Conservation (phyloP, 495 filamentous ascomycete genomes). For the Podospora pseudoanserina region DNA sequence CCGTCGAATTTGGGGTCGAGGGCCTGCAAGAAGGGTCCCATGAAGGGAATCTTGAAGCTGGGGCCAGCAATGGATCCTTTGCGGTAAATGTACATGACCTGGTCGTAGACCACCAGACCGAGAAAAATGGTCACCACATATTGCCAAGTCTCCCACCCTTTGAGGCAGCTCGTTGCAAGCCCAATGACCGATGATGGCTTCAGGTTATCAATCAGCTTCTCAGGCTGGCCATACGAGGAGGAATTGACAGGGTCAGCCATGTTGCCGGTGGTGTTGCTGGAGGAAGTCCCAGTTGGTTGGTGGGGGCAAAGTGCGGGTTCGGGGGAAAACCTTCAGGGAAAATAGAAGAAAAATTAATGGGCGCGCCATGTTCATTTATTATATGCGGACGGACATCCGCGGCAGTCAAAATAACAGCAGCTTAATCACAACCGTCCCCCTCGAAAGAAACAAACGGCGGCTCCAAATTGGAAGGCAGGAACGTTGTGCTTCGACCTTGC, state of each 20-base stretch:
- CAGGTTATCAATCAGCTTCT: background rate
- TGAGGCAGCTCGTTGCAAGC: background rate
- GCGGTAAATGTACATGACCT: slow-evolving; percentile 76
- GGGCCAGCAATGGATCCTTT: slow-evolving; percentile 83
- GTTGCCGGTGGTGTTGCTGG: background rate
- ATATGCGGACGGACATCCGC: background rate
- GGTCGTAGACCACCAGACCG: slow-evolving; percentile 23
- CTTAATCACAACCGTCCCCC: background rate
- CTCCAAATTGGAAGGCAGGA: background rate
- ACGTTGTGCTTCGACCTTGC: background rate
- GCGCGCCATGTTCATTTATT: background rate
- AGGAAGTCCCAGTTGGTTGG: background rate
- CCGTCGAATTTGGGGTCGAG: slow-evolving; percentile 81
- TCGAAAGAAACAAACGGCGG: background rate
- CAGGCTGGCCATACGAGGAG: background rate
- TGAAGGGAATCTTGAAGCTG: slow-evolving; percentile 79
- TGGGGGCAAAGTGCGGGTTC: background rate
- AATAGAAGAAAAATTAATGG: background rate
- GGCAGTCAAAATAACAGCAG: background rate
- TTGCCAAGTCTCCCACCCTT: slow-evolving; percentile 15
- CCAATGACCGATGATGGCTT: background rate
- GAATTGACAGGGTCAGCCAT: slow-evolving; percentile 6
- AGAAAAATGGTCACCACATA: slow-evolving; percentile 20
- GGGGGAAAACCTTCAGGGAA: background rate
- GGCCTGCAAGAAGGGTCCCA: slow-evolving; percentile 86